A percentile compares a stretch with the other conserved stretches of the same genome.
These are phyloP conservation scores for Sesbania bispinosa DNA, from an alignment of 306 rosid species.

Conservation along the genomic window DNA sequence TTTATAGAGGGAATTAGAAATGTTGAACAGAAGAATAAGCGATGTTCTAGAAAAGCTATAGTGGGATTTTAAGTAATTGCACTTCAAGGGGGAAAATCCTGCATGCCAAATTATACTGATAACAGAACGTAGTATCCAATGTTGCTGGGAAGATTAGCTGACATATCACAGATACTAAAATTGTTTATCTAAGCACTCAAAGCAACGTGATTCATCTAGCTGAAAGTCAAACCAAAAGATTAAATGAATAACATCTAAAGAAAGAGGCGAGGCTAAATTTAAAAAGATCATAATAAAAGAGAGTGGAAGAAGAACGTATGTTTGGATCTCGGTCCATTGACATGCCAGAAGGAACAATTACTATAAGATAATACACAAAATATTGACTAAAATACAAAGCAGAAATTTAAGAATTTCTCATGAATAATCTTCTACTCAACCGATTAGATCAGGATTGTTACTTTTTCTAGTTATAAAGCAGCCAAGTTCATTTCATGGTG, in stretches of 20 bases:
- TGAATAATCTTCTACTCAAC: not conserved
- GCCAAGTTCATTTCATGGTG: not conserved
- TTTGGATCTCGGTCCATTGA: not conserved
- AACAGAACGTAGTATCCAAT: not conserved
- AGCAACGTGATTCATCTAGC: not conserved
- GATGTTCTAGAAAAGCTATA: slow-evolving; percentile 3
- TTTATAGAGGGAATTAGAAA: not conserved
- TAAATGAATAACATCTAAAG: not conserved
- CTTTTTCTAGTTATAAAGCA: not conserved
- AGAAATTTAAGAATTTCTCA: not conserved
- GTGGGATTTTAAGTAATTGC: not conserved
- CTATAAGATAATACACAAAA: not conserved
- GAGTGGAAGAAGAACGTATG: not conserved
- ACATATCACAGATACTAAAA: not conserved
- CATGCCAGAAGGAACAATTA: not conserved
- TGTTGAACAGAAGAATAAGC: not conserved
- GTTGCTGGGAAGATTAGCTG: not conserved
- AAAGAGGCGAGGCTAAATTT: not conserved
- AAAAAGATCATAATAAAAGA: not conserved
- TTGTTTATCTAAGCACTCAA: not conserved
- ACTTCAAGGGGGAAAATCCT: not conserved
- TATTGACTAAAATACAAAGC: not conserved
- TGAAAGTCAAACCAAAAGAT: not conserved
- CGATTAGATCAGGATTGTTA: not conserved
- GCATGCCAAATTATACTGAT: not conserved